Evolutionary conservation across 768 basidiomycete genomes (phyloP), one percentile per base, ranked within the genome.

Genomic region (Termitomyces sp.): DNA sequence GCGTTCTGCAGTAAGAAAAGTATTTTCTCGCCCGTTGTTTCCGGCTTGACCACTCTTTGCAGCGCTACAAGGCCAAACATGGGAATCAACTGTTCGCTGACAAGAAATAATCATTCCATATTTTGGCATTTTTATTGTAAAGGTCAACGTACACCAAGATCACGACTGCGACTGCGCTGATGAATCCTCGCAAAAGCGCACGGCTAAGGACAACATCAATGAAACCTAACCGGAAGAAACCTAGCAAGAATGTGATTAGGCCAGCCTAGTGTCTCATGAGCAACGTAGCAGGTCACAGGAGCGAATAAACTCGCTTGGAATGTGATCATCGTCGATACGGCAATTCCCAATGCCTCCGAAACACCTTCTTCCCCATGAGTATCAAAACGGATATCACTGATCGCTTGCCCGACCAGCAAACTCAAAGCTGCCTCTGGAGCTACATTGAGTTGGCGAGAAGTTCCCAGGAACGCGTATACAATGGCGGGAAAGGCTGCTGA

Each of bases 131-230:
- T 29, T 55, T 43, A 29, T 34, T 24, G 22, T 24, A 49, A 37
- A 9, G 16, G 27, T 49, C 14, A 3, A 74, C 87, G 48, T 62
- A 90, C 90, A 93, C 85, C 68, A 88, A 77, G 64, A 98, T 95
- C 43, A 98, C 87, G 7, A 89, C 79, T 1, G 88, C 91, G 27
- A 94, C 80, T 16, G 94, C 92, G 1, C 87, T 85, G 46, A 96
- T 82, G 67, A 96, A 95, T 3, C 94, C 94, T 29, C 91, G 82
- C 55, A 96, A 78, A 14, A 96, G 78, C 4, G 94, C 92, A 53
- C 93, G 86, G 64, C 91, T 93, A 29, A 98, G 80, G 5, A 96
- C 90, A 13, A 96, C 94, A 68, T 98, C 95, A 53, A 96, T 84
- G 71, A 96, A 96, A 2, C 94, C 94, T 10, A 98, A 77, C 26